Percentiles rank a stretch among this genome's conserved stretches.
Conservation (phyloP, 164 flowering plant species). For the Sedum album region DNA sequence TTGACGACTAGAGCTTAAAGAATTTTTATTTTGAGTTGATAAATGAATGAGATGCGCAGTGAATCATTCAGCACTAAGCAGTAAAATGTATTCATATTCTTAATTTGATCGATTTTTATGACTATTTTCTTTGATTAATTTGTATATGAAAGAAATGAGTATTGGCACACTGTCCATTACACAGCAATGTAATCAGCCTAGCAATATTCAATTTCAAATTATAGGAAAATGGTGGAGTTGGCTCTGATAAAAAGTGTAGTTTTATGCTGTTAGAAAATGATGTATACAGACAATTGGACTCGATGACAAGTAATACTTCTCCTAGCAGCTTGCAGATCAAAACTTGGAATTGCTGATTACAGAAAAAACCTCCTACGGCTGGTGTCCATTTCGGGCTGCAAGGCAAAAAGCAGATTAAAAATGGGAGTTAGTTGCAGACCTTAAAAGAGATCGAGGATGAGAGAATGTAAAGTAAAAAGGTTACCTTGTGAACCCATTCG, state of each 20-base stretch:
- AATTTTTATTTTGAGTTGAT: no score
- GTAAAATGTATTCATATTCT: no score
- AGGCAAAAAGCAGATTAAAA: conserved; percentile 2
- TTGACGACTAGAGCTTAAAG: no score
- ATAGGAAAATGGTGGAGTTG: no score
- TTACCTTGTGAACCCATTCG: conserved; percentile 98
- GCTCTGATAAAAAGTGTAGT: background rate
- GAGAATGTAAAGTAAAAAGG: background rate
- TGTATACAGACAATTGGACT: background rate
- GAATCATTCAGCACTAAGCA: no score
- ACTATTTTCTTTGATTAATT: no score
- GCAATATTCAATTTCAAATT: no score
- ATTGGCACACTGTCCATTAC: no score
- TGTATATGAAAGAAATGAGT: no score
- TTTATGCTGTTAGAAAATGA: background rate
- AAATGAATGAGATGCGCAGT: no score
- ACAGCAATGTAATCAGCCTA: no score
- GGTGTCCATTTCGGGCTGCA: conserved; percentile 89
- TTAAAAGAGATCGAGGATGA: background rate
- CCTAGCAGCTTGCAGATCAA: background rate
- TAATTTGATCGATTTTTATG: no score
- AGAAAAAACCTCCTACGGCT: conserved; percentile 94
- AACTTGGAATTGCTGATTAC: conserved; percentile 22
- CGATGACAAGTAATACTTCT: background rate
- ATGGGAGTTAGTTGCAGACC: background rate